Evolutionary conservation across 352 stramenopile species (phyloP), one percentile per base, ranked within the genome.

Genomic region (Phytophthora sp.): DNA sequence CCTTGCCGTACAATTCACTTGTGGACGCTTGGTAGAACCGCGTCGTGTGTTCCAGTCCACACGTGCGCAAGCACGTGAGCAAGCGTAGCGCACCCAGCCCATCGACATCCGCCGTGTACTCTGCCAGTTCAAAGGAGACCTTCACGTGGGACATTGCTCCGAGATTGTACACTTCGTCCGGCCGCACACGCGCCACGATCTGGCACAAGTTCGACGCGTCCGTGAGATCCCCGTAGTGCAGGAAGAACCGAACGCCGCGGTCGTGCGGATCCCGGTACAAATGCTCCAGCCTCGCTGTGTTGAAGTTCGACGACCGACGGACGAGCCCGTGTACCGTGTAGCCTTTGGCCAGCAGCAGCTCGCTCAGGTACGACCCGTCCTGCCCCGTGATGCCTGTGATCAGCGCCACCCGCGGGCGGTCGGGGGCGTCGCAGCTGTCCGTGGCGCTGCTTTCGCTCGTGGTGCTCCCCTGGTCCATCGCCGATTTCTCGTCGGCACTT

Each of bases 321-420:
- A 99, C 97, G 63, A 99, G 97, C 12, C 97, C 92, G 60, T 97
- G 90, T 30, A 98, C 91, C 31, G 88, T 79, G 76, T 99, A 99
- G 54, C 96, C 97, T 74, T 99, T 99, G n/a, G 83, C 72, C 7
- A 99, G 79, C 50, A 99, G 79, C 56, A 99, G 85, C 63, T 99
- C 97, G 12, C 91, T 94, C 39, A 99, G 84, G 76, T 99, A 99
- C 21, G 96, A 99, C 18, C 97, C 97, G 83, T 99, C 97, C 73
- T 99, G 97, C 17, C 97, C 97, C 17, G 97, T 99, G 74, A 99
- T 98, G 49, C 97, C 97, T 9, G 97, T 99, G 72, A 99, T 98
- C 15, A 99, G 78, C 28, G 96, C 96, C 24, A 95, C 83, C 0
- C 68, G 74, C 42, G 72, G 62, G 9, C 32, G 28, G 5, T 55